phyloP scores from a whole-genome alignment of 2,329 filamentous ascomycete species.

The Byssothecium circinans region DNA sequence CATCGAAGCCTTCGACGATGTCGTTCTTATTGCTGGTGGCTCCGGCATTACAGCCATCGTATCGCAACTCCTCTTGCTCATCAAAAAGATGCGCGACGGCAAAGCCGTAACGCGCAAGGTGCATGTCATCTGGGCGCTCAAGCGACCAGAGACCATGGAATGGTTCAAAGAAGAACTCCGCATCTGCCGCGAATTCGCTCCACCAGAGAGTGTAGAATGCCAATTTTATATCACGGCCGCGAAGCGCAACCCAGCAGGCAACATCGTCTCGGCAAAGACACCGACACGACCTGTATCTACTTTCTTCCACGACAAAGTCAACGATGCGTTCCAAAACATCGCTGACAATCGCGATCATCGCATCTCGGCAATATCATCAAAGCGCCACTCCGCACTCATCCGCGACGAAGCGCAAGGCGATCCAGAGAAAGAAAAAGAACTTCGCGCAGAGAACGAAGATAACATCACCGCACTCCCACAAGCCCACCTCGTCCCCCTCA shows the following conservation, averaged over 20 bases:
- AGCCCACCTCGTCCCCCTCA: constrained; percentile 43
- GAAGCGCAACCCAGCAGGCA: constrained; percentile 57
- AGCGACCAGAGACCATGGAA: constrained; percentile 88
- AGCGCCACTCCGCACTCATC: constrained; percentile 79
- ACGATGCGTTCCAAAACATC: constrained; percentile 83
- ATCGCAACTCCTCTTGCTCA: constrained; percentile 87
- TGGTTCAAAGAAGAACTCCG: constrained; percentile 96
- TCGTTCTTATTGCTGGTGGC: constrained; percentile 89
- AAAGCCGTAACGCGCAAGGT: constrained; percentile 91
- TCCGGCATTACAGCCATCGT: constrained; percentile 93
- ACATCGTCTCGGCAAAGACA: constrained; percentile 54
- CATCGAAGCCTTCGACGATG: constrained; percentile 88
- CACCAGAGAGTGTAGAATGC: constrained; percentile 84
- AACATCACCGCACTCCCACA: constrained; percentile 78
- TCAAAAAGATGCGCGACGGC: constrained; percentile 92
- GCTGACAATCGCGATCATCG: constrained; percentile 76
- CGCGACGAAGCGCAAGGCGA: constrained; percentile 79
- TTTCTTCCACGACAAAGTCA: constrained; percentile 81
- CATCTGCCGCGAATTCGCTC: constrained; percentile 87
- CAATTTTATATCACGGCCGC: constrained; percentile 92
- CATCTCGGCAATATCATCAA: constrained; percentile 46
- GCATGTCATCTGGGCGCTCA: constrained; percentile 91
- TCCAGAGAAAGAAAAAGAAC: constrained; percentile 73
- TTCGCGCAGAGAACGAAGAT: constrained; percentile 82
- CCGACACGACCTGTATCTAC: constrained; percentile 66